These are phyloP conservation scores for Cymbidium sinense DNA, from an alignment of 106 monocot genomes.

Conservation along the genomic window DNA sequence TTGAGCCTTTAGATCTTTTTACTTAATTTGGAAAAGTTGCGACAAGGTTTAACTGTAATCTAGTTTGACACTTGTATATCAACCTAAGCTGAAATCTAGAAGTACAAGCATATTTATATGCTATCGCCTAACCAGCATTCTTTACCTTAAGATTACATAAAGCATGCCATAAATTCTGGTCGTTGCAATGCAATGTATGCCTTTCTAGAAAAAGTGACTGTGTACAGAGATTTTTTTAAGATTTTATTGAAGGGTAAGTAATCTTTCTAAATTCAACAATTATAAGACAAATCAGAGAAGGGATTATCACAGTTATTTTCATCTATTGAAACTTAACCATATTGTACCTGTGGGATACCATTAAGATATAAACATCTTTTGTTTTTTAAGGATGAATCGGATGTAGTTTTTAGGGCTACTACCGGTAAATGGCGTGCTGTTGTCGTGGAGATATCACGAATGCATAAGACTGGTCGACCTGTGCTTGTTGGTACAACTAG, in stretches of 20 bases:
- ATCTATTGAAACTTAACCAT: background rate
- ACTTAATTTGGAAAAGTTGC: background rate
- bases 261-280: background rate
- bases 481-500: conserved; percentile 99
- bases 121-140: background rate
- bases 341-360: background rate
- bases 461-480: conserved; percentile 89
- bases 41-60: background rate
- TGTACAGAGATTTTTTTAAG: background rate
- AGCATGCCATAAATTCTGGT: background rate
- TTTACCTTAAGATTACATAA: too few species aligned
- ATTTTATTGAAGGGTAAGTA: background rate
- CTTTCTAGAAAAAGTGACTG: background rate
- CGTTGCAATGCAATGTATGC: background rate
- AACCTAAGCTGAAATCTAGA: background rate
- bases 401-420: conserved; percentile 91
- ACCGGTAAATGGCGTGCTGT: conserved; percentile 94
- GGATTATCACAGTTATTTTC: background rate
- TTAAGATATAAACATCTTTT: background rate
- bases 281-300: background rate
- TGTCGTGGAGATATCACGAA: conserved; percentile 92
- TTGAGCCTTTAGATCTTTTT: background rate
- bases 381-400: conserved; percentile 86
- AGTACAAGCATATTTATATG: background rate
- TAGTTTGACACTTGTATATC: background rate